Evolutionary conservation across 352 stramenopile genomes (phyloP), one percentile per base, ranked within the genome.

Genomic region (Phytophthora agathidicida): DNA sequence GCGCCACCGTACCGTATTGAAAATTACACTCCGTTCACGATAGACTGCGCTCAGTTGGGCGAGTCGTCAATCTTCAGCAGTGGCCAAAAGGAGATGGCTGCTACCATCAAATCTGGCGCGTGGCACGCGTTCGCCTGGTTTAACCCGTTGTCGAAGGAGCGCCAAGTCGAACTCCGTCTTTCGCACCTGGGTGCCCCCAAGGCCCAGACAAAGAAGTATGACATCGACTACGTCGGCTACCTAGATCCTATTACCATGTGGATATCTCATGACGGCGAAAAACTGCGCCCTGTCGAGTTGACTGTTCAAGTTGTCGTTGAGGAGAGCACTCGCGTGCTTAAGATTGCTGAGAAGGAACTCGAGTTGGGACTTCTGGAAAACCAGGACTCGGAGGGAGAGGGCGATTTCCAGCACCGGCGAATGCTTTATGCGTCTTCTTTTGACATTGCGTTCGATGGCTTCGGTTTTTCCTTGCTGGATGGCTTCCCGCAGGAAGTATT

Each of bases 61-160:
- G 75, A 85, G 27, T 88, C 78, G 1, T 85, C 75, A 5, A 71
- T 94, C 19, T 92, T 94, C 64, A 86, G 71, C 23, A 43, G 54
- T 7, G 77, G 76, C 0, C 77, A 83, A 20, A 88, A 83, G 20
- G 77, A 86, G 41, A 77, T 68, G 22, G 55, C 44, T 17, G 56
- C 71, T 14, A 84, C 68, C 1, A 52, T 96, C 16, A 88, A 87
- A 24, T 58, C 79, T 42, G 86, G 83, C 5, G 76, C 84, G 19
- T 93, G 86, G 80, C 73, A 85, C 38, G 79, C 84, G 30, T 94
- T 96, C 51, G 85, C 86, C 9, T 96, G 86, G 86, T 83, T 91
- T 53, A 89, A 94, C 20, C 84, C 84, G 10, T 68, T 91, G 16
- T 83, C 84, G n/a, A 93, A 92, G 46, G 83, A 93, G n/a, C 86